Base-by-base conservation (phyloP, 2,329 filamentous ascomycete genomes). In the Phoma sp. region DNA sequence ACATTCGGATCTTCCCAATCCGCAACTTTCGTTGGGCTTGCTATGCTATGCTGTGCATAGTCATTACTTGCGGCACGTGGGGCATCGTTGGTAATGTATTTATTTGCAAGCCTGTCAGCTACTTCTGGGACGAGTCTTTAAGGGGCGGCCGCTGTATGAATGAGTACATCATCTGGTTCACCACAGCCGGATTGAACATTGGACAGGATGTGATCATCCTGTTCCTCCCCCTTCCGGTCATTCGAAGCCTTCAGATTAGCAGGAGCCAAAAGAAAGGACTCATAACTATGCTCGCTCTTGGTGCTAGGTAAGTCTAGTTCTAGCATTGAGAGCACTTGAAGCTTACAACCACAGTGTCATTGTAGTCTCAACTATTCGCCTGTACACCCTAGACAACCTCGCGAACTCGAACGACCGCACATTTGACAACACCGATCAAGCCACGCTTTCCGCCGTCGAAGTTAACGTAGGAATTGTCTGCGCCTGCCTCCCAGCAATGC, bases 281-380 rank as follows among this genome's bases (percentile, higher is more conserved):
- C 2, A 64, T 69, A 10, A 56, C 64, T 5, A 68, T 78, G 43
- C 76, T 78, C 48, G 66, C 67, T 4, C 60, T 78, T 29, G 75
- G 74, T 32, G 64, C 64, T 7, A 71, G 75, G 75, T 78, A 65
- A 55, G 72, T 30, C 11, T 11, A n/a, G 1, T 6, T 4, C 8
- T 27, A 9, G 27, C 11, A 33, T 18, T 7, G 5, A 7, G 5
- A 22, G n/a, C 35, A n/a, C 35, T 18, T n/a, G 3, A 37, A 18
- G 18, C 59, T 62, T 47, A 65, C 38, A 10, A 25, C 6, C 33
- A 36, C 52, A 74, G 72, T 42, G 71, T 70, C 23, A 69, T 64
- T 22, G 41, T 73, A 9, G 57, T 74, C 29, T 74, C 71, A 0
- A 63, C 73, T n/a, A 53, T 75, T 11, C 70, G 73, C 4, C 59